phyloP scores from a whole-genome alignment of 2,329 filamentous ascomycete genomes.

The Monosporascus sp. region DNA sequence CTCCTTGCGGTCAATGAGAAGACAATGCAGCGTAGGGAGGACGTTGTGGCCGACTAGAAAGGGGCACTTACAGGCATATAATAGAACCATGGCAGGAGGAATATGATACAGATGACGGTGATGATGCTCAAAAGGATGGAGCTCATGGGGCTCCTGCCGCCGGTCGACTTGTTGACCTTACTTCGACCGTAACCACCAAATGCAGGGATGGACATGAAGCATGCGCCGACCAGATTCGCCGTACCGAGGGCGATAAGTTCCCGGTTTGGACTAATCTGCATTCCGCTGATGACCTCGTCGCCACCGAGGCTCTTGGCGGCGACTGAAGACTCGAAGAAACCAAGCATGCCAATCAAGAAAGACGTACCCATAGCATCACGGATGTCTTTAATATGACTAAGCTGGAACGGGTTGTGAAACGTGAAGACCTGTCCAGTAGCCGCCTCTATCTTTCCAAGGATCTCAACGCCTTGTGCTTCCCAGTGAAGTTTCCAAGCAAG shows the following conservation, averaged over 20 bases:
- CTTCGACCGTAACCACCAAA: conserved; percentile 96
- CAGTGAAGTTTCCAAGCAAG: conserved; percentile 73
- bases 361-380: conserved; percentile 83
- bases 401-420: conserved; percentile 81
- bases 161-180: conserved; percentile 90
- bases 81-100: conserved; percentile 86
- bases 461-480: conserved; percentile 73
- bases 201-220: conserved; percentile 87
- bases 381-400: conserved; percentile 72
- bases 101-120: conserved; percentile 73
- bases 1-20: not conserved
- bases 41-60: too few relatives aligned
- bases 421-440: conserved; percentile 66
- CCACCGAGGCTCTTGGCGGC: conserved; percentile 85
- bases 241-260: conserved; percentile 88
- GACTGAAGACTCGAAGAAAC: conserved; percentile 98
- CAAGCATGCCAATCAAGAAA: conserved; percentile 87
- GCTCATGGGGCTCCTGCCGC: conserved; percentile 89
- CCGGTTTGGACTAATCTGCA: conserved; percentile 82
- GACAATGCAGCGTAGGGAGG: too few relatives aligned
- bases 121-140: conserved; percentile 81
- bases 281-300: conserved; percentile 65
- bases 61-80: conserved; percentile 74
- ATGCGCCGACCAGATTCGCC: conserved; percentile 84
- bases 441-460: conserved; percentile 77